Percentiles rank a stretch among this genome's conserved stretches.
These are phyloP conservation scores for Flammula alnicola DNA, from an alignment of 1,284 basidiomycete species.

Conservation along the genomic window DNA sequence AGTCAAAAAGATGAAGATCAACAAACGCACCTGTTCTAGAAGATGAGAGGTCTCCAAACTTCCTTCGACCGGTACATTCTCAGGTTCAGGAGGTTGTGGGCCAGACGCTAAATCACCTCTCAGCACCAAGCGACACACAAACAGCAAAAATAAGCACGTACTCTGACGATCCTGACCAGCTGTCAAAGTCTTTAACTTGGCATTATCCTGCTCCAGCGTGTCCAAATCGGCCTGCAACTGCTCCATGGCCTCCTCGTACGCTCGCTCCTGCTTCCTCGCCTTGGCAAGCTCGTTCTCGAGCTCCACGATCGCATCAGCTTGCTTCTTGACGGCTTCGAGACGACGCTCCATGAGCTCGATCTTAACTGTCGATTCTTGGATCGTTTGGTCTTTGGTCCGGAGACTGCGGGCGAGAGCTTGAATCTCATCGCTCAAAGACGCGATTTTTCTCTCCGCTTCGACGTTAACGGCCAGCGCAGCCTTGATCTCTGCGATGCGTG, in stretches of 20 bases:
- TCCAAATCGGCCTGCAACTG: slow-evolving; percentile 91
- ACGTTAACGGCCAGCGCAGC: slow-evolving; percentile 83
- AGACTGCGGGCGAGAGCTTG: slow-evolving; percentile 85
- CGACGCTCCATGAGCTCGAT: slow-evolving; percentile 94
- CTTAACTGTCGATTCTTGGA: slow-evolving; percentile 91
- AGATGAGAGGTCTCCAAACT: slow-evolving; percentile 86
- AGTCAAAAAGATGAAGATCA: slow-evolving; percentile 5
- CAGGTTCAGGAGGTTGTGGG: slow-evolving; percentile 58
- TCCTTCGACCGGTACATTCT: slow-evolving; percentile 70
- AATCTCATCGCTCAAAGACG: slow-evolving; percentile 87
- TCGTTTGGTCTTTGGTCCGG: slow-evolving; percentile 84
- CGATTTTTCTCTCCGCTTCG: slow-evolving; percentile 89
- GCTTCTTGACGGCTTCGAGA: slow-evolving; percentile 88
- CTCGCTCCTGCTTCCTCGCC: slow-evolving; percentile 83
- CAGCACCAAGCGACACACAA: not conserved
- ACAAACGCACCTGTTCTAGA: slow-evolving; percentile 73
- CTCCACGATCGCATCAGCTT: slow-evolving; percentile 82
- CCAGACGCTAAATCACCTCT: slow-evolving; percentile 35
- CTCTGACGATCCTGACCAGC: slow-evolving; percentile 70
- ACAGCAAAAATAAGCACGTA: slow-evolving; percentile 33
- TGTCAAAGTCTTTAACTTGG: slow-evolving; percentile 73
- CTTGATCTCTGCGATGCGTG: slow-evolving; percentile 88
- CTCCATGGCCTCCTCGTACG: slow-evolving; percentile 92
- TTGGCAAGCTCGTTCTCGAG: slow-evolving; percentile 84
- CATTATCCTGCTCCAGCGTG: slow-evolving; percentile 84